Percentiles rank a stretch among this genome's conserved stretches.
Conservation (phyloP, 768 basidiomycete species). For the Panaeolus papilionaceus region DNA sequence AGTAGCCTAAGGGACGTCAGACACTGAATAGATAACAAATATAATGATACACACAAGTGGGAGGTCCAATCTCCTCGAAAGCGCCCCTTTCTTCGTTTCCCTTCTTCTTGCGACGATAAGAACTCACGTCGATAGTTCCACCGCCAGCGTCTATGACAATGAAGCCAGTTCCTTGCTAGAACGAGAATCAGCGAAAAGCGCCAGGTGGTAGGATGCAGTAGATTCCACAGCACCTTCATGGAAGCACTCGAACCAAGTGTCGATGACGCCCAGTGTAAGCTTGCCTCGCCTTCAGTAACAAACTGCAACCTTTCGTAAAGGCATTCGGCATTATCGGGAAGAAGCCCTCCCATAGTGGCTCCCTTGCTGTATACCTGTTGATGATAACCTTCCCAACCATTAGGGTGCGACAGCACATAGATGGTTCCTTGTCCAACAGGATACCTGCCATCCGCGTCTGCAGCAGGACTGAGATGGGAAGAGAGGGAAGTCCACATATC, state of each 20-base stretch:
- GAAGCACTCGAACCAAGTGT: constrained; percentile 10
- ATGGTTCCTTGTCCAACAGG: constrained; percentile 38
- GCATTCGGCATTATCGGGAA: constrained; percentile 39
- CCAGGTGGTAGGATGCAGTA: neutral
- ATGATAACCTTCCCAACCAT: constrained; percentile 46
- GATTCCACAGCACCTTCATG: neutral
- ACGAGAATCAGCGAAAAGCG: too few species aligned
- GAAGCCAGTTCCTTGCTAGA: constrained; percentile 33
- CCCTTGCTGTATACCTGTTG: constrained; percentile 48
- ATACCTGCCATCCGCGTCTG: neutral
- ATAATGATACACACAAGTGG: constrained; percentile 38
- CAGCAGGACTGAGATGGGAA: constrained; percentile 15
- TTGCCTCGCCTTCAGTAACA: constrained; percentile 62
- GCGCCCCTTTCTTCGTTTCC: constrained; percentile 46
- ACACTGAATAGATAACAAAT: neutral
- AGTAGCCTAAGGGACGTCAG: constrained; percentile 35
- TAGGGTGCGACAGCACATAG: constrained; percentile 50
- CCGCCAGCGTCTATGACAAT: constrained; percentile 37
- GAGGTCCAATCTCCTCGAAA: constrained; percentile 53
- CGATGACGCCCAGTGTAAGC: constrained; percentile 47
- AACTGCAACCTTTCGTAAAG: constrained; percentile 43
- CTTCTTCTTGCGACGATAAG: constrained; percentile 44
- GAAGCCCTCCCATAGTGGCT: constrained; percentile 46
- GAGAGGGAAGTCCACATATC: constrained; percentile 44
- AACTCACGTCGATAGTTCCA: constrained; percentile 57